These are phyloP conservation scores for Carnegiea gigantea DNA, from an alignment of 179 eudicot genomes.

Conservation along the genomic window DNA sequence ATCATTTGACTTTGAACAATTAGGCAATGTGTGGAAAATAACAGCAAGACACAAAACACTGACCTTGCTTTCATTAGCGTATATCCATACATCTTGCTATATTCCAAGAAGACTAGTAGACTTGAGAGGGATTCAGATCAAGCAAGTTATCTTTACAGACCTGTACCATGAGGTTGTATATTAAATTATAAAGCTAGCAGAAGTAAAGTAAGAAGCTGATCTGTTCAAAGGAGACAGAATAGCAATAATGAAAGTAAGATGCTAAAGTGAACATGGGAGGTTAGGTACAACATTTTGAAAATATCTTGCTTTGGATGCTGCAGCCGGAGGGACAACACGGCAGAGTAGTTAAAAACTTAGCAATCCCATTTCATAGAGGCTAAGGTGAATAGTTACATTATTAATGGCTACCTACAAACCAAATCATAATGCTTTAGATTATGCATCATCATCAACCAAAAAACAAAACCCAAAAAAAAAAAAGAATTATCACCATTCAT, in stretches of 20 bases:
- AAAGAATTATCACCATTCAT: neutral
- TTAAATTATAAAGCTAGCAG: neutral
- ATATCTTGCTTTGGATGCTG: constrained; percentile 15
- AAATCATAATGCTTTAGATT: neutral
- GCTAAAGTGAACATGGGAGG: constrained; percentile 9
- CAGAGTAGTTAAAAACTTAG: constrained; percentile 12
- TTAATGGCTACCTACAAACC: neutral
- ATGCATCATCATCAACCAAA: no score
- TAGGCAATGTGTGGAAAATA: neutral
- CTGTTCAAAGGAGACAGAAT: constrained; percentile 10
- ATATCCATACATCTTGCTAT: neutral
- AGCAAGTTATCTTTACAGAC: neutral
- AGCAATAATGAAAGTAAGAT: neutral
- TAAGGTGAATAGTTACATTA: neutral
- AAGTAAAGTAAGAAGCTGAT: constrained; percentile 13
- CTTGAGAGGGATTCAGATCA: no score
- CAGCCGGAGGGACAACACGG: constrained; percentile 2
- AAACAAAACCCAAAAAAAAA: no score
- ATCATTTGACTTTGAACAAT: neutral
- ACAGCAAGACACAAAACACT: neutral
- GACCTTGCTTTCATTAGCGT: neutral
- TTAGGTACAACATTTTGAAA: constrained; percentile 15
- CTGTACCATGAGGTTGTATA: neutral
- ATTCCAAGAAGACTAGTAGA: neutral
- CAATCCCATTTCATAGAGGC: neutral